These are phyloP conservation scores for Fusarium fracticaudum DNA, from an alignment of 2,329 filamentous ascomycete species.

Conservation along the genomic window DNA sequence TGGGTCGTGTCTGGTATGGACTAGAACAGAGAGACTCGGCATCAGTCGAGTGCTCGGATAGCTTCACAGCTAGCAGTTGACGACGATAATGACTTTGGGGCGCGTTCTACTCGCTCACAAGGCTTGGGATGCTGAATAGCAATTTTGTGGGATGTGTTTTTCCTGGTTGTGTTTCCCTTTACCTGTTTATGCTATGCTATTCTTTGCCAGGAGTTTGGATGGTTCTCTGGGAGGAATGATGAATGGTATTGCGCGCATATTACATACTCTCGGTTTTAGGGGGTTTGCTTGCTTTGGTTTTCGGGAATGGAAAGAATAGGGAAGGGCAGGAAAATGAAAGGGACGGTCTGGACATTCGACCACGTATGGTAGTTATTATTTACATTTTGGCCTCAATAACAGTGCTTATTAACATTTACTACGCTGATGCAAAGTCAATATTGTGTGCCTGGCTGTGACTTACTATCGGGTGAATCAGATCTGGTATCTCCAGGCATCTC, in stretches of 20 bases:
- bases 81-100: slow-evolving; percentile 45
- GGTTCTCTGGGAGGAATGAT: slow-evolving; percentile 15
- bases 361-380: slow-evolving; percentile 30
- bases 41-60: slow-evolving; percentile 22
- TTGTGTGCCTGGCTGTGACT: background rate
- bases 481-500: background rate
- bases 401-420: slow-evolving; percentile 4
- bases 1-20: slow-evolving; percentile 33
- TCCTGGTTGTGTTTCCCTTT: slow-evolving; percentile 32
- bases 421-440: background rate
- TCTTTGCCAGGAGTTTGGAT: slow-evolving; percentile 46
- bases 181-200: slow-evolving; percentile 25
- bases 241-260: slow-evolving; percentile 22
- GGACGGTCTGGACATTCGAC: slow-evolving; percentile 19
- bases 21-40: slow-evolving; percentile 39
- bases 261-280: slow-evolving; percentile 16
- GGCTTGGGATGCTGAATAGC: slow-evolving; percentile 38
- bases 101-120: slow-evolving; percentile 31
- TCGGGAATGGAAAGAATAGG: background rate
- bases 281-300: slow-evolving; percentile 8
- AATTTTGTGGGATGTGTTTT: slow-evolving; percentile 21
- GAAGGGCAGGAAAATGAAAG: slow-evolving; percentile 10
- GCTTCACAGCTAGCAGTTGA: slow-evolving; percentile 47
- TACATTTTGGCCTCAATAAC: slow-evolving; percentile 17
- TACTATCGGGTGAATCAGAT: background rate